Evolutionary conservation across 2,329 filamentous ascomycete species (phyloP).

Genomic region (Didymosphaeria variabile): DNA sequence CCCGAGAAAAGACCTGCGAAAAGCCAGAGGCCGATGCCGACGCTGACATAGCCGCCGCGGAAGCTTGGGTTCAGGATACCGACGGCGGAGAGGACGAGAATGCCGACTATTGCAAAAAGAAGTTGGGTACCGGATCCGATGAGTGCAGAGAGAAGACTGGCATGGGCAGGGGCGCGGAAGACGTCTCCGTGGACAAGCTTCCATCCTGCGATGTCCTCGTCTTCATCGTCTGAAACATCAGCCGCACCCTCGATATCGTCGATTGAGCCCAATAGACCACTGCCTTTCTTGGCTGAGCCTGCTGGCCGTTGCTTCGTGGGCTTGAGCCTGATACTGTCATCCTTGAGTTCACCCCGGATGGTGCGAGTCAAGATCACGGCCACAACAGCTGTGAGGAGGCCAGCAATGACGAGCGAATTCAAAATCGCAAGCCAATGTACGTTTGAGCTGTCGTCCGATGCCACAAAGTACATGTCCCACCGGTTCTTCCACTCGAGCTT

Average conservation of each 20-base stretch:
- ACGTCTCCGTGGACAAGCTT: conserved; percentile 90
- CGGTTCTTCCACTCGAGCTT: conserved; percentile 82
- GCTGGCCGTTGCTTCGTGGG: conserved; percentile 66
- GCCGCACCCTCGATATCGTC: conserved; percentile 53
- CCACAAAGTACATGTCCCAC: conserved; percentile 91
- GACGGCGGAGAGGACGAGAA: conserved; percentile 76
- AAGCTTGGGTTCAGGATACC: conserved; percentile 86
- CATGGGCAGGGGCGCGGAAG: conserved; percentile 76
- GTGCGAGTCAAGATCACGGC: conserved; percentile 83
- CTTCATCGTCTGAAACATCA: conserved; percentile 73
- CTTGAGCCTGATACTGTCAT: conserved; percentile 67
- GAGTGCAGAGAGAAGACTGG: conserved; percentile 78
- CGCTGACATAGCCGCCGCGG: conserved; percentile 87
- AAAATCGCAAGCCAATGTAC: conserved; percentile 90
- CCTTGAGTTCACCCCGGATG: conserved; percentile 79
- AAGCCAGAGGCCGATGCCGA: conserved; percentile 82
- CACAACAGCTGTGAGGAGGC: conserved; percentile 79
- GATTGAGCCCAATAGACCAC: not conserved
- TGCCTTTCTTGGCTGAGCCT: not conserved
- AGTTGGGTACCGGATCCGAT: conserved; percentile 88
- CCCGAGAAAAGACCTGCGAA: conserved; percentile 86
- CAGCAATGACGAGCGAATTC: conserved; percentile 86
- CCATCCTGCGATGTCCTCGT: conserved; percentile 86
- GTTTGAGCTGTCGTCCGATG: conserved; percentile 80
- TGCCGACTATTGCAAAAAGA: conserved; percentile 79